Evolutionary conservation across 495 filamentous ascomycete genomes (phyloP), one percentile per base, ranked within the genome.

Genomic region (Xylaria bambusicola): DNA sequence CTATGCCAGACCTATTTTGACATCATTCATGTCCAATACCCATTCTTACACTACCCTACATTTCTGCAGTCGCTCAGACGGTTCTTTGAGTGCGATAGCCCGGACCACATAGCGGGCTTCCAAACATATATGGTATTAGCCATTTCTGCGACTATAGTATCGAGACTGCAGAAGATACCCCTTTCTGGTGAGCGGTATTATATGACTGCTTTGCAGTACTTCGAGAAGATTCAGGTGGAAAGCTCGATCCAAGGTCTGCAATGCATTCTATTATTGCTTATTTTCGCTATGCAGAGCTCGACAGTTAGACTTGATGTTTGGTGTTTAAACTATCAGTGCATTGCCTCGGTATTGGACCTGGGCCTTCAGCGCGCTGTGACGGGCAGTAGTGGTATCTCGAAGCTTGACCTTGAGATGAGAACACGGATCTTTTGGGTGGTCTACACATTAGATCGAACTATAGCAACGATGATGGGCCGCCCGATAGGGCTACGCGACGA

Each of bases 401-500:
- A 75, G 2, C 56, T 79, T 15, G 70, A 76, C 20, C 76, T 78
- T 41, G 78, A 81, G 49, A 77, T 81, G 75, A 62, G 78, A 40
- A 80, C 77, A 1, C 67, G 77, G 6, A 71, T 80, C 3, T 81
- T 81, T 51, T 80, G 78, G 78, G 75, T 77, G 0, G 73, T 73
- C 0, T 81, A 80, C 44, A 77, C 61, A 8, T 68, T 81, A 17
- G 77, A 81, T 54, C 71, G 78, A 15, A 75, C 73, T 0, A 58
- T 81, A 46, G 73, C 75, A 17, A 79, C 76, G 0, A 77, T 79
- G 72, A 78, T 81, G 75, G 78, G 78, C 0, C 63, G 78, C 18
- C 77, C 78, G 10, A 77, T 81, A 38, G 77, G 77, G n/a, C 61
- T 81, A 20, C 66, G 76, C 31, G 78, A 81, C 59, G 78, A 81